These are phyloP conservation scores for Tuber brumale DNA, from an alignment of 495 filamentous ascomycete genomes.

Conservation along the genomic window DNA sequence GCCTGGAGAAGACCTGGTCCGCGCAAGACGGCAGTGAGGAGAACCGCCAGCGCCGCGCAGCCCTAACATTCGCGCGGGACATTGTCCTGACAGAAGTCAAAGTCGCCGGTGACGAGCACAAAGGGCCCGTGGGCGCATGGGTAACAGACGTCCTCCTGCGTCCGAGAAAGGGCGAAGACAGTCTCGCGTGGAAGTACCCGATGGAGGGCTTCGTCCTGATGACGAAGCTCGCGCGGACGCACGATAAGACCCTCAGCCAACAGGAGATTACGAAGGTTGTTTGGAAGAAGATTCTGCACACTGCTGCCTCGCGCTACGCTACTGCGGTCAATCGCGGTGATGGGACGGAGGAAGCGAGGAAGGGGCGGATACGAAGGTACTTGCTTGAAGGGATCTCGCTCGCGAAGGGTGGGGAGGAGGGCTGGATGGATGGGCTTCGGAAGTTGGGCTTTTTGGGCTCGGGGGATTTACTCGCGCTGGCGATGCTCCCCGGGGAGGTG, in stretches of 20 bases:
- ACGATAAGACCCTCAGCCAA: background rate
- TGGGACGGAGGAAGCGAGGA: background rate
- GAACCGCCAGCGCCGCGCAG: constrained; percentile 29
- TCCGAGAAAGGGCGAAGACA: constrained; percentile 27
- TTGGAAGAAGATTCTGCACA: constrained; percentile 29
- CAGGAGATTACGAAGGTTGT: constrained; percentile 14
- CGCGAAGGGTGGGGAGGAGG: background rate
- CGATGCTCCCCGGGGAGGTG: constrained; percentile 14
- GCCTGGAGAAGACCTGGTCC: constrained; percentile 43
- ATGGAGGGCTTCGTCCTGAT: constrained; percentile 42
- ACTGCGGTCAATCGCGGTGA: constrained; percentile 5
- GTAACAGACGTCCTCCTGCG: constrained; percentile 31
- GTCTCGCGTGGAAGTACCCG: constrained; percentile 44
- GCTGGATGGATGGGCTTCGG: background rate
- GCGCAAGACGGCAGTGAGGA: constrained; percentile 32
- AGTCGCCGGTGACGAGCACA: constrained; percentile 40
- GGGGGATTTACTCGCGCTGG: constrained; percentile 14
- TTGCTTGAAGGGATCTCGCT: background rate
- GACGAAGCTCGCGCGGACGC: constrained; percentile 13
- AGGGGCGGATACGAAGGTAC: constrained; percentile 1
- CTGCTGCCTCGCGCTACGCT: constrained; percentile 19
- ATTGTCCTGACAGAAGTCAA: constrained; percentile 33
- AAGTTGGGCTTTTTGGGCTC: constrained; percentile 14
- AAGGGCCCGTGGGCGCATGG: constrained; percentile 38
- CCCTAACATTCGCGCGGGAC: constrained; percentile 40